Percentiles rank a stretch among this genome's conserved stretches.
Evolutionary conservation across 257 asterid species (phyloP).

Genomic region (Solanum corneliomulleri): DNA sequence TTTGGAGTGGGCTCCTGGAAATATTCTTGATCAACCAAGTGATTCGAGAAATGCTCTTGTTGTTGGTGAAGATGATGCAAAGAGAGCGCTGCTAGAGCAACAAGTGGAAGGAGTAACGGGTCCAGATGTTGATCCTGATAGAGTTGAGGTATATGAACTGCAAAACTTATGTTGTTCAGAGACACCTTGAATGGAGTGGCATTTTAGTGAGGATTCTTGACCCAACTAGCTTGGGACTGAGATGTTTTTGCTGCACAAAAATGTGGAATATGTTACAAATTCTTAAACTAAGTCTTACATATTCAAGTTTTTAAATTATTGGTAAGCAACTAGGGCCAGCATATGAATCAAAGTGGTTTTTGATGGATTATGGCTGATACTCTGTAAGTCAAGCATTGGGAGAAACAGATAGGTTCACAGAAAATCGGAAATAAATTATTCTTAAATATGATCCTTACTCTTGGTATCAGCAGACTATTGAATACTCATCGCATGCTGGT

Average conservation of each 20-base stretch:
- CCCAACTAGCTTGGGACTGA: neutral
- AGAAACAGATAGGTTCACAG: neutral
- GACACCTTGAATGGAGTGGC: neutral
- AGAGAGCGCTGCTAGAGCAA: slow-evolving; percentile 47
- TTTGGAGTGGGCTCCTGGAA: slow-evolving; percentile 95
- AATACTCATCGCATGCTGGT: neutral
- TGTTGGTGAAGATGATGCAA: slow-evolving; percentile 40
- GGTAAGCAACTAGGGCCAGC: neutral
- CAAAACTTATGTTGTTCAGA: neutral
- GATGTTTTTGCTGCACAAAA: neutral
- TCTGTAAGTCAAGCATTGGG: neutral
- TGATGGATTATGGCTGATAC: neutral
- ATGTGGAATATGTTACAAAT: neutral
- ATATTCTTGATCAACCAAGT: slow-evolving; percentile 47
- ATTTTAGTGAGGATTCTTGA: neutral
- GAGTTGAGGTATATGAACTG: slow-evolving; percentile 60
- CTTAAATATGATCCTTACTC: neutral
- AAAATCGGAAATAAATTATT: neutral
- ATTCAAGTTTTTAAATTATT: neutral
- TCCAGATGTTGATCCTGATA: slow-evolving; percentile 65
- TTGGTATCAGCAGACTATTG: neutral
- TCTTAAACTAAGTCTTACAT: neutral
- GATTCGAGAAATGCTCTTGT: slow-evolving; percentile 14
- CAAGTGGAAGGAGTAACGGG: slow-evolving; percentile 48
- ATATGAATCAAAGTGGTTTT: neutral